Percentiles rank a stretch among this genome's conserved stretches.
phyloP scores from a whole-genome alignment of 768 basidiomycete genomes.

The Tulasnella sp. region DNA sequence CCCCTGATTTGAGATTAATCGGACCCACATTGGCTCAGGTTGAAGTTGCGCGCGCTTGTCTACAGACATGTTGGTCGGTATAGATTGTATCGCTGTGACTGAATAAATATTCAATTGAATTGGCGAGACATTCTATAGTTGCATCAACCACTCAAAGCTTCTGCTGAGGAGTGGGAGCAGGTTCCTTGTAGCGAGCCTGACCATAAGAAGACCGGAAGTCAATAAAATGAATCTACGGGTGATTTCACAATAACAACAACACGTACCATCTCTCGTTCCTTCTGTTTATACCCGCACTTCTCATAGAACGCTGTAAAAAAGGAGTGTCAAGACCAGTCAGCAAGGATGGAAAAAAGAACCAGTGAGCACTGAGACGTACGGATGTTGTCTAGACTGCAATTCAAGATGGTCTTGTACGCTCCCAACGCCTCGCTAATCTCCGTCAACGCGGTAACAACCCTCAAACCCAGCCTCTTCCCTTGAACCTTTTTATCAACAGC shows the following conservation, averaged over 20 bases:
- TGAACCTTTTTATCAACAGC: conserved; percentile 81
- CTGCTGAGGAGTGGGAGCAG: neutral
- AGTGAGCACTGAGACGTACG: conserved; percentile 45
- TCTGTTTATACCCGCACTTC: conserved; percentile 87
- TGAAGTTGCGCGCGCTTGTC: no score
- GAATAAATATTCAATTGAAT: no score
- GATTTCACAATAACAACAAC: neutral
- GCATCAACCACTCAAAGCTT: no score
- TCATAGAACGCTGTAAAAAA: conserved; percentile 76
- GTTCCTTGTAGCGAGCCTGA: neutral
- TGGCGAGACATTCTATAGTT: no score
- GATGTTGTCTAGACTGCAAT: conserved; percentile 84
- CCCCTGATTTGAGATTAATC: no score
- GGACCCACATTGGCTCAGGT: no score
- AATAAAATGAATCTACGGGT: neutral
- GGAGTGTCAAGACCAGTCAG: neutral
- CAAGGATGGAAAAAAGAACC: neutral
- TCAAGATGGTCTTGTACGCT: conserved; percentile 95
- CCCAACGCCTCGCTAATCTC: conserved; percentile 68
- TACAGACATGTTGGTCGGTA: no score
- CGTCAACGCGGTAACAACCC: conserved; percentile 78
- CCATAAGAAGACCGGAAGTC: neutral
- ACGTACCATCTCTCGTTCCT: conserved; percentile 84
- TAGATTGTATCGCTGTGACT: no score
- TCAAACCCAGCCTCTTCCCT: conserved; percentile 83